Base-by-base conservation (phyloP, 2,329 filamentous ascomycete genomes). In the Stemphylium lycopersici region DNA sequence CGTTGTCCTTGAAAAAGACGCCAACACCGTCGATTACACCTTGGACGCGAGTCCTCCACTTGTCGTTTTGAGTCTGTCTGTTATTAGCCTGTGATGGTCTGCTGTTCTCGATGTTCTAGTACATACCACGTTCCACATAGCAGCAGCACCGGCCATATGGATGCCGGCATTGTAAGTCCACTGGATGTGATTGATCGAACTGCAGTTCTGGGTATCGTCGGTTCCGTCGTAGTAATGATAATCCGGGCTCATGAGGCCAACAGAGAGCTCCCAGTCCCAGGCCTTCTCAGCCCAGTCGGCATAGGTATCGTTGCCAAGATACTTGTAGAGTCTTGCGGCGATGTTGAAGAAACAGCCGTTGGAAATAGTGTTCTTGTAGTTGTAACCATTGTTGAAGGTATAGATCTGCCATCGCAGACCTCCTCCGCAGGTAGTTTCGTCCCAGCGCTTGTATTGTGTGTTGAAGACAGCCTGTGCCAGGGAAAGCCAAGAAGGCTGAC, bases 261-360 rank as follows among this genome's bases (percentile, higher is more conserved):
- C 76, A 10, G 66, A 63, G 0, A 63, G 58, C 43, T 81, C 76
- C 77, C 78, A 87, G 45, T 84, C 81, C 86, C 87, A 90, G 12
- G 84, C 76, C 66, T 82, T 84, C 48, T 81, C 73, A 3, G 88
- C 88, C 88, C 88, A 91, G 11, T 87, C 80, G 16, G 55, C 52
- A 37, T 77, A 77, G 4, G 72, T 74, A 4, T 81, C 69, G 67
- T 90, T 88, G 12, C 84, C 85, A 0, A 87, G 89, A 52, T 85
- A 87, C 49, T 88, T 85, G 34, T 87, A 89, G 8, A 93, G 81
- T 22, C 90, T 87, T 0, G 91, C 87, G 3, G 89, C 87, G 24
- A 96, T 82, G 73, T 93, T 89, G 76, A 96, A 93, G 74, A 96
- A 87, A 26, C 87, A 88, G 32, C 90, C 90, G 73, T 95, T 95